Base-by-base conservation (phyloP, 306 rosid genomes). In the Quercus mongolica region DNA sequence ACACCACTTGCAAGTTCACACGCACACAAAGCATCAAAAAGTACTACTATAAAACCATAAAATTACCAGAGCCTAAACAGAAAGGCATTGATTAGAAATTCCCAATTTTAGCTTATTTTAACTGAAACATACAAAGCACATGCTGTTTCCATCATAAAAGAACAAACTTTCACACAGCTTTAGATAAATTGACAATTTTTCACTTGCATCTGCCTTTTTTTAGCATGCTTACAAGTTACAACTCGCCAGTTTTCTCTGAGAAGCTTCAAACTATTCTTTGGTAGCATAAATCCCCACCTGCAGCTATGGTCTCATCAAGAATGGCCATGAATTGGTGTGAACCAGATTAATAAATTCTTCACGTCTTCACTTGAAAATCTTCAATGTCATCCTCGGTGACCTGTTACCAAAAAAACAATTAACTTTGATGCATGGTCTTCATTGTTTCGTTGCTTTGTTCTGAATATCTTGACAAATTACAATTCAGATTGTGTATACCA, bases 201-300 rank as follows among this genome's bases (percentile, higher is more conserved):
- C 17, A 12, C 17, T 49, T 49, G 17, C 17, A 3, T 49, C 54
- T 46, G 52, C 52, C 52, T 4, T 46, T 46, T 46, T 46, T 0
- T 46, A 46, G 15, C 4, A 9, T 46, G 52, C 77, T 31, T 6
- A 35, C 8, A 6, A 35, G 0, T 88, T 86, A 65, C 86, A 81
- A 28, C 83, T 80, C 78, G 90, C 95, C 65, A 92, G 59, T 83
- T 86, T 92, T 83, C 80, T 85, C 91, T 85, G 95, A 18, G 91
- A 71, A 78, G 94, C 97, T 82, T 90, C 91, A 67, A 94, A 92
- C 80, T 92, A 96, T 73, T 89, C 96, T 70, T 92, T 97, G 3
- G 94, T 84, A 28, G 96, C 56, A 61, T 64, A 73, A 74, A 81
- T 49, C 38, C 83, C 76, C 71, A 94, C 98, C 98, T 72, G 93